Base-by-base conservation (phyloP, 345 rosid species). In the Carallia brachiata region DNA sequence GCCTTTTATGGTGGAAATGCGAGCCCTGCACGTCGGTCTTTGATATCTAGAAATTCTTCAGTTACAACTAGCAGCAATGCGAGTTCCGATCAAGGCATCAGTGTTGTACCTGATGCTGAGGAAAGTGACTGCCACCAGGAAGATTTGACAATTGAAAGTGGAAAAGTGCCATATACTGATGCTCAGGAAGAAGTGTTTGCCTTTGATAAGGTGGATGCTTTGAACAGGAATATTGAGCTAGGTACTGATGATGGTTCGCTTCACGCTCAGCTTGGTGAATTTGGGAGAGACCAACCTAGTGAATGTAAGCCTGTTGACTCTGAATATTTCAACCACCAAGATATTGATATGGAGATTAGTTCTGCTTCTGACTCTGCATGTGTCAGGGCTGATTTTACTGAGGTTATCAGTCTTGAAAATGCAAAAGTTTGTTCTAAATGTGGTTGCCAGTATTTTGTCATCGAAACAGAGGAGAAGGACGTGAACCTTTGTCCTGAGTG, bases 1-100 rank as follows among this genome's bases (percentile, higher is more conserved):
- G 85, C 96, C 73, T 89, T 92, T 62, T 89, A 89, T 78, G 77
- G 59, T 72, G 97, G 97, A 75, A 88, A 89, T 74, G 73, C 81
- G 64, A 82, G 78, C 77, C 80, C 92, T 75, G 79, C 83, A 32
- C 84, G 84, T 55, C 89, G 82, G 53, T 76, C 93, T 76, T 52
- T 88, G 69, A 80, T 83, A 80, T 84, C 89, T 52, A 77, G 87
- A 75, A 84, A 90, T 79, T 88, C 98, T 75, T 80, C 92, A 32
- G 80, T 85, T 62, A 84, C 91, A 66, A 87, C 84, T 60, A 85
- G 92, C 75, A 88, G 88, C 75, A 85, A 81, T 77, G 73, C 88
- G 59, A 86, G 83, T 80, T 81, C 89, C 74, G 90, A 88, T 76
- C 97, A 80, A 70, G 88, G 85, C 66, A 66, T 80, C 70, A 77